These are phyloP conservation scores for Sabuloglossum arenarium DNA, from an alignment of 495 filamentous ascomycete genomes.

Conservation along the genomic window DNA sequence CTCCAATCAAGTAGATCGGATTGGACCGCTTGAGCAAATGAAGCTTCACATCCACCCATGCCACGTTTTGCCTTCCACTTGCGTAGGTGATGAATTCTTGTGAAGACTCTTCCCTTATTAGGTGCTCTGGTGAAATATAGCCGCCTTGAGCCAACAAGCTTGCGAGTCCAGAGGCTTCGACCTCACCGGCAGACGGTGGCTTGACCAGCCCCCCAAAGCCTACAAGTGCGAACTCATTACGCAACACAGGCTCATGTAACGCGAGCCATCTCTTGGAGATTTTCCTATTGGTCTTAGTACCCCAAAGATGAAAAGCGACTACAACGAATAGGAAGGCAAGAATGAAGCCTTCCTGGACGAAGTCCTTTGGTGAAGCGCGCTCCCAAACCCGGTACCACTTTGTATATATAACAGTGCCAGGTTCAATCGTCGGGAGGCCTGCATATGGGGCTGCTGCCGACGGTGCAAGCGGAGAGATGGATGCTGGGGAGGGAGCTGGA, in stretches of 20 bases:
- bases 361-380: conserved; percentile 58
- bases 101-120: conserved; percentile 64
- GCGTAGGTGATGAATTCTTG: conserved; percentile 77
- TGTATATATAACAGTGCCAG: conserved; percentile 40
- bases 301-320: conserved; percentile 63
- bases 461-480: conserved; percentile 20
- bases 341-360: conserved; percentile 71
- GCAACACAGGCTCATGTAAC: conserved; percentile 46
- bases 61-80: conserved; percentile 83
- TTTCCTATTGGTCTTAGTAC: conserved; percentile 53
- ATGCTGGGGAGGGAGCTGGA: conserved; percentile 38
- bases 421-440: conserved; percentile 16
- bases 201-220: conserved; percentile 38
- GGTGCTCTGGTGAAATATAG: conserved; percentile 28
- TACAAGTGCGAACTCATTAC: conserved; percentile 73
- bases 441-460: conserved; percentile 26
- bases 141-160: conserved; percentile 14
- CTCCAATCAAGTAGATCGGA: conserved; percentile 49
- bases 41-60: conserved; percentile 70
- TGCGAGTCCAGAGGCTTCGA: conserved; percentile 21
- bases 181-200: conserved; percentile 22
- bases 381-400: conserved; percentile 97
- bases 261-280: conserved; percentile 65
- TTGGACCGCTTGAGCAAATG: conserved; percentile 78
- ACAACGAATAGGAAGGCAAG: conserved; percentile 51